Evolutionary conservation across 352 stramenopile genomes (phyloP), one percentile per base, ranked within the genome.

Genomic region (Saprolegnia parasitica): DNA sequence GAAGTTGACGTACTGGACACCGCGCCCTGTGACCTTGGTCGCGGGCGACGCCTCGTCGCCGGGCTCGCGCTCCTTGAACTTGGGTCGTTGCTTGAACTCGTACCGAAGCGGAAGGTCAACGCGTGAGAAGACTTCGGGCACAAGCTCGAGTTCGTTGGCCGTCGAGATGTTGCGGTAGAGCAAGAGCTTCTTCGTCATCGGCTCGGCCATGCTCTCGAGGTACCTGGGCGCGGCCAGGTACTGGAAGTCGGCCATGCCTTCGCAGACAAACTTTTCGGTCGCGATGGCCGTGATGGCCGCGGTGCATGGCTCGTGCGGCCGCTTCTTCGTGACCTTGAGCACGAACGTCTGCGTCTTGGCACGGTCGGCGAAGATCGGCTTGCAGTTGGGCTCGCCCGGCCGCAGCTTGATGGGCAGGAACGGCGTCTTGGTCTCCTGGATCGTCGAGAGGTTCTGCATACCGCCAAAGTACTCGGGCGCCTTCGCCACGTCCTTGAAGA

Each of bases 221-320:
- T 91, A 93, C 23, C 76, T 73, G 18, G 76, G 65, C 23, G 84
- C 75, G 0, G 86, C 90, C 37, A 93, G 83, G 74, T 89, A 93
- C 74, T 93, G 86, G 73, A 91, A 93, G 71, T 93, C 86, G 32
- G 84, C 86, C 84, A 93, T 91, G 64, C 86, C 86, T 73, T 93
- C 83, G 65, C 86, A 92, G 52, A 92, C 83, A 67, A 90, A 93
- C 71, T 91, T 93, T 55, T 91, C 86, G 8, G 74, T 73, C 37
- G 89, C 76, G 52, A 92, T 66, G 0, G 82, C 84, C 18, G 88
- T 78, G n/a, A 92, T 74, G 26, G 88, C 67, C 9, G 80, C 79
- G 16, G 72, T 68, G 18, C 79, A 52, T 2, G 54, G 42, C 21
- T 52, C 63, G 21, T 60, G 35, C 9, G 52, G 40, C 0, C 40